phyloP scores from a whole-genome alignment of 768 basidiomycete genomes.

The Phlebiopsis gigantea region DNA sequence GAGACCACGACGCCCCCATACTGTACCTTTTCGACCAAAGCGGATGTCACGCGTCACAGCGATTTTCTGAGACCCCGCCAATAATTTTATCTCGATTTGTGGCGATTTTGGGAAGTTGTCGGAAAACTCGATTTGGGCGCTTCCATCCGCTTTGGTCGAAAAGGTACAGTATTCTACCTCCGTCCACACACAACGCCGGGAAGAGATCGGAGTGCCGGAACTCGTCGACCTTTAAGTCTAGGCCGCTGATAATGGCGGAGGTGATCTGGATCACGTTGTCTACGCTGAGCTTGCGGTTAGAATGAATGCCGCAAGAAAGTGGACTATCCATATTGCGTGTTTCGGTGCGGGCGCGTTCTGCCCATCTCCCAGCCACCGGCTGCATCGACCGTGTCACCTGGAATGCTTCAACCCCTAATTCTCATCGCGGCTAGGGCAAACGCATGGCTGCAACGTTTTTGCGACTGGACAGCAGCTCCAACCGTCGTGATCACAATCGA shows the following conservation, averaged over 20 bases:
- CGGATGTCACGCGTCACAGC: too few relatives aligned
- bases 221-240: conserved; percentile 33
- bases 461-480: conserved; percentile 43
- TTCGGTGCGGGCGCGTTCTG: conserved; percentile 35
- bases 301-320: neutral
- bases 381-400: conserved; percentile 38
- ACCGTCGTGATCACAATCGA: conserved; percentile 17
- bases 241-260: conserved; percentile 38
- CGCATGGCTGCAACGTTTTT: conserved; percentile 35
- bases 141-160: too few relatives aligned
- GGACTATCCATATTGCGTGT: conserved; percentile 38
- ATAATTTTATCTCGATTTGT: too few relatives aligned
- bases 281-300: conserved; percentile 25
- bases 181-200: conserved; percentile 50
- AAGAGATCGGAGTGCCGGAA: conserved; percentile 41
- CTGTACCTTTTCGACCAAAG: too few relatives aligned
- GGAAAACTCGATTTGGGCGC: too few relatives aligned
- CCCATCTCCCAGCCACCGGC: conserved; percentile 49
- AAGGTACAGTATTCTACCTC: conserved; percentile 46
- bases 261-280: conserved; percentile 44
- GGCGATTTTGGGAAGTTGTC: too few relatives aligned
- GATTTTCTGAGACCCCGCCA: too few relatives aligned
- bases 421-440: too few relatives aligned
- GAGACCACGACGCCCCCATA: conserved; percentile 42
- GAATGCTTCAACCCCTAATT: too few relatives aligned